These are phyloP conservation scores for Ascochyta fabae DNA, from an alignment of 2,329 filamentous ascomycete genomes.

Conservation along the genomic window DNA sequence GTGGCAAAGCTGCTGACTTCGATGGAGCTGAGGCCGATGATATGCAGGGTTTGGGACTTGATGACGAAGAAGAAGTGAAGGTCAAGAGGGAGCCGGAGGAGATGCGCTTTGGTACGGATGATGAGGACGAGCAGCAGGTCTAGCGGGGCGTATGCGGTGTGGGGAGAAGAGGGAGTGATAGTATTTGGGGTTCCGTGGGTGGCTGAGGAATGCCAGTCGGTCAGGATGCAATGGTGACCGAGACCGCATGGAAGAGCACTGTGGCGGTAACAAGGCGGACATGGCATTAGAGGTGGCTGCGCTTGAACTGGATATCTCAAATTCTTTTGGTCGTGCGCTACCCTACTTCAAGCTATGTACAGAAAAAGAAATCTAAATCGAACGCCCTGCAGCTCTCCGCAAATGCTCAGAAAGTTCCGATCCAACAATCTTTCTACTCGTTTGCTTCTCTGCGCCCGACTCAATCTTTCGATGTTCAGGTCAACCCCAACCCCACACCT, in stretches of 20 bases:
- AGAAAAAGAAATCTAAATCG: conserved; percentile 10
- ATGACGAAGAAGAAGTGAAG: neutral
- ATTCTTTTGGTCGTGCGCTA: neutral
- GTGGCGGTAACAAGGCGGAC: too few relatives aligned
- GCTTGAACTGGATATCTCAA: neutral
- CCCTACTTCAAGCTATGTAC: conserved; percentile 9
- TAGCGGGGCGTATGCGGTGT: neutral
- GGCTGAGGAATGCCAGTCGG: too few relatives aligned
- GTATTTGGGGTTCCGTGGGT: too few relatives aligned
- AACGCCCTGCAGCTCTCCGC: conserved; percentile 6
- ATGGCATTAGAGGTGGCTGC: neutral
- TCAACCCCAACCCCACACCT: conserved; percentile 8
- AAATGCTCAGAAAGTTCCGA: neutral
- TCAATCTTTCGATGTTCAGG: neutral
- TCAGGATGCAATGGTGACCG: too few relatives aligned
- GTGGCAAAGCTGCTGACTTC: neutral
- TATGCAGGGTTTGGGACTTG: neutral
- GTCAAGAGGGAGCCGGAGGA: neutral
- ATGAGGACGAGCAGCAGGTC: neutral
- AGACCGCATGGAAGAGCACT: too few relatives aligned
- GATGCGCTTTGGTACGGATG: neutral
- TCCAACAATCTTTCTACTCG: neutral
- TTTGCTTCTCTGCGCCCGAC: neutral
- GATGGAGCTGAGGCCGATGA: neutral
- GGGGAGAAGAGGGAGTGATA: too few relatives aligned